Base-by-base conservation (phyloP, 352 stramenopile species). In the Phytophthora sojae region DNA sequence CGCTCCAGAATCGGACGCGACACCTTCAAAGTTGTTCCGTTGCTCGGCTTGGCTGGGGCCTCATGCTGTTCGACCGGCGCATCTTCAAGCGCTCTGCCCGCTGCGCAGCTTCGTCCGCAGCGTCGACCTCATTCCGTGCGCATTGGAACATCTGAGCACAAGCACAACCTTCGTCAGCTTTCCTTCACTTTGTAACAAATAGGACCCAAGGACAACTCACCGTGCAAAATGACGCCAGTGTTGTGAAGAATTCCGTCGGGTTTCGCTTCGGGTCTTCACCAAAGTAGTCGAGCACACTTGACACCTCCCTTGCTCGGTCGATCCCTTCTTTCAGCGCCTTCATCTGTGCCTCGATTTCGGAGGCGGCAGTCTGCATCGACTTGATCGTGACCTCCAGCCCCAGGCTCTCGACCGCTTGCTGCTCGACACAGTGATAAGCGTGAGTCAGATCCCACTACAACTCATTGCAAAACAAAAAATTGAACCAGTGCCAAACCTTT, bases 211-310 rank as follows among this genome's bases (percentile, higher is more conserved):
- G 6, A 12, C n/a, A 59, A 23, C 76, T 12, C 64, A 90, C 80
- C 66, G 68, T 66, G 64, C 86, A 96, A 72, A 96, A 96, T 1
- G 86, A 95, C 6, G 87, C 69, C n/a, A 96, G 80, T 6, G 88
- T 95, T 3, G 86, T 81, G 60, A 96, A 96, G 60, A 96, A 94
- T 14, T 90, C 80, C 6, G 77, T 89, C 6, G 84, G 71, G 44
- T 86, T 93, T 60, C 85, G 86, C 37, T 85, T 77, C 12, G 87
- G 86, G 59, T 96, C 88, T 73, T 96, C 88, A n/a, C 89, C 89
- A 69, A 96, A 96, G 70, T 96, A 96, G 54, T 94, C 85, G 5
- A 96, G 75, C n/a, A 95, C 86, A 61, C 83, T 89, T 23, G 74
- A 73, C 23, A 96, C 83, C 50, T 94, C 82, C 25, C 75, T 71